Percentiles rank a stretch among this genome's conserved stretches.
Conservation (phyloP, 208 protist species). For the Trichomonas gallinae region DNA sequence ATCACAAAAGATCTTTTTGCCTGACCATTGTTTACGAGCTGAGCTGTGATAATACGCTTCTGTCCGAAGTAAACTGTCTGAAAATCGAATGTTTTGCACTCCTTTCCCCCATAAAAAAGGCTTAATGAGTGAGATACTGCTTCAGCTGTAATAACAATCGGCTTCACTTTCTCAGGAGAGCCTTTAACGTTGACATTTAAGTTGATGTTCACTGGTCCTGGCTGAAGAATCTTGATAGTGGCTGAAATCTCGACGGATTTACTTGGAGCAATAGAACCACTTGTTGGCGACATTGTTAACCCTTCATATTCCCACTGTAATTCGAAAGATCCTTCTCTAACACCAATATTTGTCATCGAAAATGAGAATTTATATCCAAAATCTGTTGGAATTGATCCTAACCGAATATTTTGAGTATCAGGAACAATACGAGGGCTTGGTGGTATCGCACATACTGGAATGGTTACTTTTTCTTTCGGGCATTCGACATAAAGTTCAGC, state of each 20-base stretch:
- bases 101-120: background rate
- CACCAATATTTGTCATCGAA: background rate
- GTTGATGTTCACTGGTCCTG: background rate
- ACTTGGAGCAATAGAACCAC: background rate
- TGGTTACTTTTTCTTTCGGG: background rate
- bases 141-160: background rate
- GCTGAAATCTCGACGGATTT: background rate
- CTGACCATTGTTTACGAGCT: background rate
- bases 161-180: background rate
- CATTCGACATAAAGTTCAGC: background rate
- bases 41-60: background rate
- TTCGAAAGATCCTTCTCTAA: background rate
- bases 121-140: background rate
- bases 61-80: background rate
- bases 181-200: background rate
- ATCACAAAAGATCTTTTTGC: background rate
- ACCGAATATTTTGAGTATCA: background rate
- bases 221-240: background rate
- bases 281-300: background rate
- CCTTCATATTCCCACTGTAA: background rate
- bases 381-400: background rate
- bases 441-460: background rate
- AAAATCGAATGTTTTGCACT: background rate
- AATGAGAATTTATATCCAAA: background rate
- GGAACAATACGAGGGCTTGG: background rate